These are phyloP conservation scores for Suhomyces prunicola DNA, from an alignment of 805 yeast species.

Conservation along the genomic window DNA sequence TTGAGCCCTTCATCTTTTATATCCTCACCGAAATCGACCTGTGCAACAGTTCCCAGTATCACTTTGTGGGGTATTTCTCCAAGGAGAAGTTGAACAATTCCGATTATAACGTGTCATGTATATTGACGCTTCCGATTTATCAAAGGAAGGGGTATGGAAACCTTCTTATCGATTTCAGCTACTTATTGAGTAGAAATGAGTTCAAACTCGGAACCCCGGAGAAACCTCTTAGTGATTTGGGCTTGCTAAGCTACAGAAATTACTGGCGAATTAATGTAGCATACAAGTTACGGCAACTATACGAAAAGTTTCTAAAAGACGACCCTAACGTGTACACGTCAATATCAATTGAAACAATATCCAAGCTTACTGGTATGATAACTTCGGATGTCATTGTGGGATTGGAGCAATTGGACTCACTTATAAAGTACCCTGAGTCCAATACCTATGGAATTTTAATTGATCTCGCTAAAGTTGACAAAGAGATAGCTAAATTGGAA, in stretches of 20 bases:
- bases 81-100: slow-evolving; percentile 78
- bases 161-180: slow-evolving; percentile 84
- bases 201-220: slow-evolving; percentile 89
- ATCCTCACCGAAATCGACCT: slow-evolving; percentile 69
- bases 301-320: slow-evolving; percentile 8
- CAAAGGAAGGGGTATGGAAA: slow-evolving; percentile 90
- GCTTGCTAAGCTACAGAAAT: slow-evolving; percentile 77
- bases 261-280: slow-evolving; percentile 79
- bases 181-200: slow-evolving; percentile 71
- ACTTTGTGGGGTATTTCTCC: slow-evolving; percentile 92
- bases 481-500: slow-evolving; percentile 49
- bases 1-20: slow-evolving; percentile 91
- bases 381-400: slow-evolving; percentile 85
- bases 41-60: slow-evolving; percentile 43
- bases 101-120: slow-evolving; percentile 84
- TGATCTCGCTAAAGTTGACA: slow-evolving; percentile 42
- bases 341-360: slow-evolving; percentile 57
- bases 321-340: slow-evolving; percentile 3
- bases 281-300: slow-evolving; percentile 34
- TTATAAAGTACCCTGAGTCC: slow-evolving; percentile 46
- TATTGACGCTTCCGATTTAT: slow-evolving; percentile 80
- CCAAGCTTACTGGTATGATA: slow-evolving; percentile 78
- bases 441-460: slow-evolving; percentile 53
- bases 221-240: slow-evolving; percentile 86
- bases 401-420: slow-evolving; percentile 68